A percentile compares a stretch with the other conserved stretches of the same genome.
phyloP scores from a whole-genome alignment of 805 yeast genomes.

The Dipodascus geniculatus region DNA sequence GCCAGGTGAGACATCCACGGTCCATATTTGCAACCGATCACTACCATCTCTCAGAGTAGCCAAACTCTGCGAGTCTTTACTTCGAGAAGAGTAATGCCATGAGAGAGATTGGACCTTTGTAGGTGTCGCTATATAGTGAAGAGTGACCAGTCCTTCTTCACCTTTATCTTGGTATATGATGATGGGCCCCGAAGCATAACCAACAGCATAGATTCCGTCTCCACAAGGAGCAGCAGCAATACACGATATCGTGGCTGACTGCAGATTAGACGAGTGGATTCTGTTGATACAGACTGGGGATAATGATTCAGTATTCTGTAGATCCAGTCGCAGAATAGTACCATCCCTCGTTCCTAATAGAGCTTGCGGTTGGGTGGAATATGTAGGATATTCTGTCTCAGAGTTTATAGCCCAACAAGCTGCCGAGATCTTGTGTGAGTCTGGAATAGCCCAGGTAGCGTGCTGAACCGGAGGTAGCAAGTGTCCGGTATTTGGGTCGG shows the following conservation, averaged over 20 bases:
- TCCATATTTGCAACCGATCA: constrained; percentile 8
- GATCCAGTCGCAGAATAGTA: neutral
- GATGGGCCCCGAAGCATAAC: constrained; percentile 1
- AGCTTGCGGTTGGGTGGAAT: neutral
- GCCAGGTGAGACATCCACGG: constrained; percentile 3
- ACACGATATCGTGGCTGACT: constrained; percentile 1
- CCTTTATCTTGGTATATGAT: neutral
- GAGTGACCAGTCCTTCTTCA: neutral
- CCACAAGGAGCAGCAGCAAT: constrained; percentile 9
- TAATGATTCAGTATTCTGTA: neutral
- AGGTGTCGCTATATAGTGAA: neutral
- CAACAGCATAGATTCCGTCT: constrained; percentile 6
- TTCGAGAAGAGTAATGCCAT: constrained; percentile 8
- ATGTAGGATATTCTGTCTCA: neutral
- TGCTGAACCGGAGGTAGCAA: neutral
- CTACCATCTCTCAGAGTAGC: constrained; percentile 6
- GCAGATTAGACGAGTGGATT: neutral
- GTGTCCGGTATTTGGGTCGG: neutral
- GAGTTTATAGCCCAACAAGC: neutral
- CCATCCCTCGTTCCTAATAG: neutral
- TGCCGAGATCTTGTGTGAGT: neutral
- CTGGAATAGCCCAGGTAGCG: neutral
- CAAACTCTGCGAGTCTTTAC: constrained; percentile 2
- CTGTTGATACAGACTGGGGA: neutral
- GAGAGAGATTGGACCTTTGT: constrained; percentile 4